Evolutionary conservation across 2,329 filamentous ascomycete species (phyloP), one percentile per base, ranked within the genome.

Genomic region (Trichocomaceae sp.): DNA sequence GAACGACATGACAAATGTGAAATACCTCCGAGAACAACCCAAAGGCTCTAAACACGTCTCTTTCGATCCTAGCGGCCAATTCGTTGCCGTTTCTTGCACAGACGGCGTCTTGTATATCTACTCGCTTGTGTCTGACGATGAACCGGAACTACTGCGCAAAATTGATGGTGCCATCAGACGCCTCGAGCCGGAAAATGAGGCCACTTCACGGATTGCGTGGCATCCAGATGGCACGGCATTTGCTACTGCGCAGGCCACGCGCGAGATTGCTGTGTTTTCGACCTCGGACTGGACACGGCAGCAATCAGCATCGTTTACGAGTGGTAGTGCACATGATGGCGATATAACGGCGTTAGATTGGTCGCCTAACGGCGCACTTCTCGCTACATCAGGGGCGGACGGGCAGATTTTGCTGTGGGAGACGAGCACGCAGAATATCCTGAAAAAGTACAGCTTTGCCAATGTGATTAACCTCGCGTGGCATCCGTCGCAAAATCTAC

Each of bases 151-250:
- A 57, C 79, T 96, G 51, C 85, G 84, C 60, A 90, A 88, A 68
- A 78, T 99, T 8, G 90, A 96, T 63, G 91, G 90, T 1, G 76
- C 96, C 61, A 93, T 97, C 62, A 86, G 84, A 58, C 81, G 81
- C 17, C 71, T 92, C 2, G 91, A 96, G 56, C 80, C 83, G 1
- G 89, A 93, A 45, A 81, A 85, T 1, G 88, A 95, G 58, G 79
- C 83, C 5, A 90, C 85, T 60, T 86, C 89, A 3, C 81, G 81
- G 64, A 84, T 86, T 5, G 82, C 84, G 0, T 99, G 93, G 93
- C 93, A 97, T 72, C 95, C 95, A 0, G 92, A 97, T 67, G 92
- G 93, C 19, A 83, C 89, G 61, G 89, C 91, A 2, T 95, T 99
- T 71, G 91, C 89, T 1, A 85, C 88, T 19, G 84, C 90, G 0